A percentile compares a stretch with the other conserved stretches of the same genome.
Evolutionary conservation across 257 asterid genomes (phyloP).

Genomic region (Solanum rostratum): DNA sequence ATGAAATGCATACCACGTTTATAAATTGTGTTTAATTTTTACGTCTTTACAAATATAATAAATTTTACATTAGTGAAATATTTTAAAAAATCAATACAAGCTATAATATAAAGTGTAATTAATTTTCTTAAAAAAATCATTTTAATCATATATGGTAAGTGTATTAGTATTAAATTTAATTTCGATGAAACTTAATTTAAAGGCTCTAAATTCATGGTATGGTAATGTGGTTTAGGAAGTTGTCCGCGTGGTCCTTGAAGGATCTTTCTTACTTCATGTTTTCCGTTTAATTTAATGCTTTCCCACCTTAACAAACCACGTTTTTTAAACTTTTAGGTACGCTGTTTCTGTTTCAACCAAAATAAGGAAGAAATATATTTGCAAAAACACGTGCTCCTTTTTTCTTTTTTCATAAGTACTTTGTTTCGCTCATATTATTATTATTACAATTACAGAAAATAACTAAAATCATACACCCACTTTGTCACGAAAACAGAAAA

Average conservation of each 20-base stretch:
- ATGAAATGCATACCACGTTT: neutral
- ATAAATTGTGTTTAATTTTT: neutral
- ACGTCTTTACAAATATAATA: neutral
- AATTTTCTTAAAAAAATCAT: too few relatives aligned
- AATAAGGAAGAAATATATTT: neutral
- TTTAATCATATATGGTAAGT: neutral
- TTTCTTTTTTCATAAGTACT: neutral
- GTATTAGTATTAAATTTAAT: neutral
- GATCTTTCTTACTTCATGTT: neutral
- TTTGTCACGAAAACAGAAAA: constrained; percentile 11
- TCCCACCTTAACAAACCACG: constrained; percentile 30
- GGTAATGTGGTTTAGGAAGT: neutral
- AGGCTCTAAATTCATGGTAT: neutral
- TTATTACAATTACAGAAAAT: neutral
- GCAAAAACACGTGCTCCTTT: neutral
- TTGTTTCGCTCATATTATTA: neutral
- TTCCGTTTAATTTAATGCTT: neutral
- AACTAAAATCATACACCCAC: neutral
- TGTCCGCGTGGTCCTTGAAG: neutral
- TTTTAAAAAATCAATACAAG: neutral
- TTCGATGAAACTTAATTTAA: too few relatives aligned
- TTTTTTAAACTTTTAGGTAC: constrained; percentile 10
- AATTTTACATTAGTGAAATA: neutral
- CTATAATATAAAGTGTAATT: neutral
- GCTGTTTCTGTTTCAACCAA: constrained; percentile 5